phyloP scores from a whole-genome alignment of 768 basidiomycete species.

The Suillus americanus region DNA sequence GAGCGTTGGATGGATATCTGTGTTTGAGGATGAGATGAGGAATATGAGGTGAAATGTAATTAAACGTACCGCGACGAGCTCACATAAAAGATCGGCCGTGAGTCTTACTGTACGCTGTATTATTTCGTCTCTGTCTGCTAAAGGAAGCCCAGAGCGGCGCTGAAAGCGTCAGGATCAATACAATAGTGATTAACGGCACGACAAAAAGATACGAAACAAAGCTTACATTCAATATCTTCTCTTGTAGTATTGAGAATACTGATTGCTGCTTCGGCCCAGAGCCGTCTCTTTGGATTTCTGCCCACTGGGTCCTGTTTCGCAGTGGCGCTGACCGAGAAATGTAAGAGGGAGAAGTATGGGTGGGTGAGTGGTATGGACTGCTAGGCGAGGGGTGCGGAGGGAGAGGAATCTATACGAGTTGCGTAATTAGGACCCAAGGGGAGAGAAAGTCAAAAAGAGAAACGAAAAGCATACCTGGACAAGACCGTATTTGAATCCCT shows the following conservation, averaged over 20 bases:
- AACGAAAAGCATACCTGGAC: too few relatives aligned
- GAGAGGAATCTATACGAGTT: too few relatives aligned
- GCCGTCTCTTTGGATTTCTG: conserved; percentile 67
- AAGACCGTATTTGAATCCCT: too few relatives aligned
- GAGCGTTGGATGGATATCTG: too few relatives aligned
- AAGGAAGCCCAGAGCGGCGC: conserved; percentile 52
- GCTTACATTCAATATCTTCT: conserved; percentile 26
- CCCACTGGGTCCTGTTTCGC: conserved; percentile 75
- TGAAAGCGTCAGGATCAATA: neutral
- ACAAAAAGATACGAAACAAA: neutral
- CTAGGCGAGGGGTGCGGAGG: too few relatives aligned
- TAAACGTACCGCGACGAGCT: too few relatives aligned
- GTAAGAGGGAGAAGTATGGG: too few relatives aligned
- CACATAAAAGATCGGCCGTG: conserved; percentile 49
- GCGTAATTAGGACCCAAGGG: too few relatives aligned
- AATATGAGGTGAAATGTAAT: too few relatives aligned
- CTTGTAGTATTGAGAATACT: conserved; percentile 29
- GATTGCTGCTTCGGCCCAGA: conserved; percentile 69
- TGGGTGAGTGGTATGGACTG: too few relatives aligned
- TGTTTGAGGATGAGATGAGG: too few relatives aligned
- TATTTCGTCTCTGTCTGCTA: conserved; percentile 47
- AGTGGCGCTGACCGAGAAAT: conserved; percentile 62
- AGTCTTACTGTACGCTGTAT: conserved; percentile 57
- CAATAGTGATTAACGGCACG: neutral
- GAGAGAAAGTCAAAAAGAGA: too few relatives aligned